These are phyloP conservation scores for Claviceps sorghi DNA, from an alignment of 2,329 filamentous ascomycete species.

Conservation along the genomic window DNA sequence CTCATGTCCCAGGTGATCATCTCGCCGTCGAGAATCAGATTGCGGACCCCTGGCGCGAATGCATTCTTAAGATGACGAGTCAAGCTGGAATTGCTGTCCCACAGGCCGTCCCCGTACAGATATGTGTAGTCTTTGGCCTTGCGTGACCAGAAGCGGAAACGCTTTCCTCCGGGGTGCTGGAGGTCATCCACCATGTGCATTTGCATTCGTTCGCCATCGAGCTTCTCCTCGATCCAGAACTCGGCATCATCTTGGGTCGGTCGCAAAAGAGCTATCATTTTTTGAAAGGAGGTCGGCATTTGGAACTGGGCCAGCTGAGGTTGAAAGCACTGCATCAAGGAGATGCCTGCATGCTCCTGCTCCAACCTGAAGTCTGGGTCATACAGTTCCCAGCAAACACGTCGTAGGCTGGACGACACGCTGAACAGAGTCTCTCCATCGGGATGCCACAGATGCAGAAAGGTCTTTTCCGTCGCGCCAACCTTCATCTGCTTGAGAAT, in stretches of 20 bases:
- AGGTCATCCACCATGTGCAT: conserved; percentile 75
- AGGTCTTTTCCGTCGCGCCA: conserved; percentile 72
- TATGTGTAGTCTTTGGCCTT: conserved; percentile 96
- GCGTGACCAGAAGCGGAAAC: conserved; percentile 83
- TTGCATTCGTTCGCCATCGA: conserved; percentile 95
- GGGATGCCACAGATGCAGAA: conserved; percentile 70
- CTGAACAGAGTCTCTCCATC: conserved; percentile 70
- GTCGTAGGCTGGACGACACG: conserved; percentile 74
- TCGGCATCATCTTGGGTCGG: conserved; percentile 54
- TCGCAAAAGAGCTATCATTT: conserved; percentile 56
- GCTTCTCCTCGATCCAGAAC: conserved; percentile 97
- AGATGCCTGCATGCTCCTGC: conserved; percentile 58
- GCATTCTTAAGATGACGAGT: conserved; percentile 67
- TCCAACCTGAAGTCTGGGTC: conserved; percentile 60
- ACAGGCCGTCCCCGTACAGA: conserved; percentile 66
- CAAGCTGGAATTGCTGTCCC: conserved; percentile 61
- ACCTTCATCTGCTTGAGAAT: conserved; percentile 66
- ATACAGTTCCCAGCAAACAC: conserved; percentile 88
- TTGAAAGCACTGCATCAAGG: conserved; percentile 89
- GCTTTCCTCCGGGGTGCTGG: conserved; percentile 49
- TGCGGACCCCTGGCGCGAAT: conserved; percentile 64
- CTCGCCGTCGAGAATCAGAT: conserved; percentile 86
- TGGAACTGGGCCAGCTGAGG: conserved; percentile 91
- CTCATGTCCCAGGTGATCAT: conserved; percentile 98
- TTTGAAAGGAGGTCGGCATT: conserved; percentile 60